These are phyloP conservation scores for Trypanosoma caninum DNA, from an alignment of 208 protist genomes.

Conservation along the genomic window DNA sequence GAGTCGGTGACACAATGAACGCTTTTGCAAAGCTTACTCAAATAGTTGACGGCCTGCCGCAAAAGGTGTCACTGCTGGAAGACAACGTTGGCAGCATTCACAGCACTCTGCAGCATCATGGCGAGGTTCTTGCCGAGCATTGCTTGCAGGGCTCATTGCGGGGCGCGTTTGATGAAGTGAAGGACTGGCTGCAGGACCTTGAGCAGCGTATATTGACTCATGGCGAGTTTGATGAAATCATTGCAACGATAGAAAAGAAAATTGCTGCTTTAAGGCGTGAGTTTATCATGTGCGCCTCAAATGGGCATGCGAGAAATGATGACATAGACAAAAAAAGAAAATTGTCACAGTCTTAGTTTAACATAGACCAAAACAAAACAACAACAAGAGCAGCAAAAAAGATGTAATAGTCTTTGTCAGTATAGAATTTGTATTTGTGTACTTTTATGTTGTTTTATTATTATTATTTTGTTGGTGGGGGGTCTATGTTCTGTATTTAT, in stretches of 20 bases:
- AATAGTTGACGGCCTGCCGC: slow-evolving; percentile 6
- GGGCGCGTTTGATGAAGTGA: slow-evolving; percentile 66
- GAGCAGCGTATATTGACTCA: slow-evolving; percentile 56
- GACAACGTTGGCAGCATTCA: slow-evolving; percentile 19
- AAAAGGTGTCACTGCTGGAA: slow-evolving; percentile 8
- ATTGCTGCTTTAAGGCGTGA: slow-evolving; percentile 34
- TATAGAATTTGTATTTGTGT: no score
- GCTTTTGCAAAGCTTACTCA: slow-evolving; percentile 9
- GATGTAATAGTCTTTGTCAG: no score
- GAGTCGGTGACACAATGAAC: slow-evolving; percentile 21
- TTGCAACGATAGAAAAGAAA: slow-evolving; percentile 40
- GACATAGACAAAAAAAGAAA: not conserved
- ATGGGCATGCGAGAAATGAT: not conserved
- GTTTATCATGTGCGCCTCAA: slow-evolving; percentile 8
- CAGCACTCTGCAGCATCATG: slow-evolving; percentile 27
- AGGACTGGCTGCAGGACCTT: slow-evolving; percentile 79
- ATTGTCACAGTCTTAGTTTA: no score
- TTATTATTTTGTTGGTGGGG: no score
- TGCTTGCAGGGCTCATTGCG: slow-evolving; percentile 41
- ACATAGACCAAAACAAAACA: no score
- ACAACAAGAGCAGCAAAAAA: no score
- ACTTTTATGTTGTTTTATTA: no score
- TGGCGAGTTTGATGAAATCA: slow-evolving; percentile 53
- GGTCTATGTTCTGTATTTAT: no score
- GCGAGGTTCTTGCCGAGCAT: slow-evolving; percentile 33